Percentiles rank a stretch among this genome's conserved stretches.
Conservation (phyloP, 2,329 filamentous ascomycete genomes). For the Fusarium nygamai region DNA sequence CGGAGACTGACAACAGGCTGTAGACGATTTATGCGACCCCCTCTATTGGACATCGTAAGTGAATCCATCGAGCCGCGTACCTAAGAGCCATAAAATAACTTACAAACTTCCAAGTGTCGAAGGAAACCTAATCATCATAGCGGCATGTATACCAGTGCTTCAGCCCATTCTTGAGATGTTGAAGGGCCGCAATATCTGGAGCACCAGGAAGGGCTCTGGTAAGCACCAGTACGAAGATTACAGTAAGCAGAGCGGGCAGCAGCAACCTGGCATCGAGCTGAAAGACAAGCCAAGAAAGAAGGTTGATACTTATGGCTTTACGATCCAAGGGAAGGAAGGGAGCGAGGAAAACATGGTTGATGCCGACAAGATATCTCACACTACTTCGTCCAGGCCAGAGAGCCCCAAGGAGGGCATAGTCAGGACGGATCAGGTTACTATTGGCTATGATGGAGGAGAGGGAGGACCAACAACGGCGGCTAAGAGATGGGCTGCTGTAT, state of each 20-base stretch:
- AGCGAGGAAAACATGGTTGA: background rate
- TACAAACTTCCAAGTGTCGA: background rate
- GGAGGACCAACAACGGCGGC: background rate
- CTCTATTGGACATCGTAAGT: background rate
- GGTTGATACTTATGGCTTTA: background rate
- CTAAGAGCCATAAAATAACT: fast-evolving
- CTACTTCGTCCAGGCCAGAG: background rate
- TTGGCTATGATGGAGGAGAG: background rate
- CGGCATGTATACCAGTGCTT: background rate
- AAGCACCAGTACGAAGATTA: background rate
- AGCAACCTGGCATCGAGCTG: background rate
- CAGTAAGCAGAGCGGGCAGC: background rate
- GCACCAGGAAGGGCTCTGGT: background rate
- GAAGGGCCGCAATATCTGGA: background rate
- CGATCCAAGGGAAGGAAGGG: background rate
- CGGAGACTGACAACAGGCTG: too few species aligned
- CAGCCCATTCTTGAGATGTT: background rate
- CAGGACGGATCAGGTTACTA: background rate
- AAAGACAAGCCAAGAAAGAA: background rate
- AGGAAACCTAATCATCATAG: background rate
- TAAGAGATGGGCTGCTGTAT: background rate
- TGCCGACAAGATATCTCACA: background rate
- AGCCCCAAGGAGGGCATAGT: background rate
- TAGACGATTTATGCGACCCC: background rate
- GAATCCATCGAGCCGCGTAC: background rate